Evolutionary conservation across 2,329 filamentous ascomycete species (phyloP), one percentile per base, ranked within the genome.

Genomic region (Nemania sp.): DNA sequence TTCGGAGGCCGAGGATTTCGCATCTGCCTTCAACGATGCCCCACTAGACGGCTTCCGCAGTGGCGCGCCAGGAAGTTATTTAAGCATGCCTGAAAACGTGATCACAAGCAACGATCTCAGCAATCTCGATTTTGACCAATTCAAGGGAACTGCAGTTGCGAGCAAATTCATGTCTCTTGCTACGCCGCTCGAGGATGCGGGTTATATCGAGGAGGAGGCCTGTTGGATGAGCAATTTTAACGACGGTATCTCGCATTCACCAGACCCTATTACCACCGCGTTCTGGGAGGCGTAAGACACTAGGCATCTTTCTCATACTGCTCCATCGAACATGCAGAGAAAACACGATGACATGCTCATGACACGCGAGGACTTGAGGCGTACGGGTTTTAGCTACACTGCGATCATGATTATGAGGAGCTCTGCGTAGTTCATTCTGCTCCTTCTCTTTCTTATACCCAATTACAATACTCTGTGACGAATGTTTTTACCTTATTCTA

Each of bases 1-100:
- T 8, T 91, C 89, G 10, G 89, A 91, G 76, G 88, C 88, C 5
- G 89, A 91, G 69, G 89, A 91, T 71, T 85, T 85, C 57, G 77
- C 80, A 26, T 79, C 79, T 24, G 78, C 81, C 47, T 80, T 80
- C 61, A 79, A 83, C 29, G 80, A 81, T 45, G 80, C 58, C 80
- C 83, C 70, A 81, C 83, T 70, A 38, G 85, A 86, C 68, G 82
- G 84, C 55, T 85, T 85, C 69, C 80, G 85, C 64, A 82, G 84
- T 58, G 84, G 82, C 65, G 80, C 82, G 22, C 79, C 84, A 62
- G 84, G 82, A 72, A 86, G 81, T 67, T 84, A 82, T 70, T 75
- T 86, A 43, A 79, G 80, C 27, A 77, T 88, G 35, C 79, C 86
- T 35, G 84, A 86, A 54, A 79, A 76, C 54, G 78, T 83, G 72